A percentile compares a stretch with the other conserved stretches of the same genome.
These are phyloP conservation scores for Lipomyces yamanashiensis DNA, from an alignment of 805 yeast species.

Conservation along the genomic window DNA sequence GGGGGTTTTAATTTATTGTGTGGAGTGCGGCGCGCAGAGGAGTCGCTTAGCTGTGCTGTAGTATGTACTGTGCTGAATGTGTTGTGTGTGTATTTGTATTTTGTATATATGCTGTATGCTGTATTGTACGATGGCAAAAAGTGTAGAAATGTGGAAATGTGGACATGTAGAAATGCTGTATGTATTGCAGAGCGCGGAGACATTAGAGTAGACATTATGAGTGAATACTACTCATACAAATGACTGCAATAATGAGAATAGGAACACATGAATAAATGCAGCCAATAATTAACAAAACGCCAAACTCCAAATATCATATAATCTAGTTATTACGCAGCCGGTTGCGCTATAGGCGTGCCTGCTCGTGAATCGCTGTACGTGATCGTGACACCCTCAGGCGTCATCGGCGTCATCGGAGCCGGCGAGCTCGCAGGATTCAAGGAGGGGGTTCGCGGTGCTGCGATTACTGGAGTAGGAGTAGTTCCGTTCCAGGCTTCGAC, in stretches of 20 bases:
- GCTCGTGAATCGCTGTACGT: slow-evolving; percentile 24
- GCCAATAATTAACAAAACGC: not conserved
- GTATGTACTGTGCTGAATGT: too few species aligned
- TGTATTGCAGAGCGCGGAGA: not conserved
- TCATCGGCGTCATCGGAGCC: not conserved
- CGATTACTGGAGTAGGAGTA: not conserved
- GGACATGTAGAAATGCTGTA: too few species aligned
- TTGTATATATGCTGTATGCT: too few species aligned
- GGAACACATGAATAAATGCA: not conserved
- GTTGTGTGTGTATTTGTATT: not conserved
- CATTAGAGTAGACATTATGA: not conserved
- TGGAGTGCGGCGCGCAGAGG: too few species aligned
- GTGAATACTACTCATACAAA: not conserved
- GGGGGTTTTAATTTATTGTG: not conserved
- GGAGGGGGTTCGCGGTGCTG: not conserved
- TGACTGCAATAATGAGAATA: not conserved
- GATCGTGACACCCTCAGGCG: slow-evolving; percentile 5
- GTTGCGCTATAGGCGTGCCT: not conserved
- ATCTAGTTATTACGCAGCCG: not conserved
- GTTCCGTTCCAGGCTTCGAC: slow-evolving; percentile 37
- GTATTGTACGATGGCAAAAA: too few species aligned
- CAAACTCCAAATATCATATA: not conserved
- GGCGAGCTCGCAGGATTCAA: not conserved
- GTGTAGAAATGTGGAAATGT: too few species aligned
- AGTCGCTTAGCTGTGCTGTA: not conserved